Evolutionary conservation across 352 stramenopile genomes (phyloP).

Genomic region (Globisporangium paddicum): DNA sequence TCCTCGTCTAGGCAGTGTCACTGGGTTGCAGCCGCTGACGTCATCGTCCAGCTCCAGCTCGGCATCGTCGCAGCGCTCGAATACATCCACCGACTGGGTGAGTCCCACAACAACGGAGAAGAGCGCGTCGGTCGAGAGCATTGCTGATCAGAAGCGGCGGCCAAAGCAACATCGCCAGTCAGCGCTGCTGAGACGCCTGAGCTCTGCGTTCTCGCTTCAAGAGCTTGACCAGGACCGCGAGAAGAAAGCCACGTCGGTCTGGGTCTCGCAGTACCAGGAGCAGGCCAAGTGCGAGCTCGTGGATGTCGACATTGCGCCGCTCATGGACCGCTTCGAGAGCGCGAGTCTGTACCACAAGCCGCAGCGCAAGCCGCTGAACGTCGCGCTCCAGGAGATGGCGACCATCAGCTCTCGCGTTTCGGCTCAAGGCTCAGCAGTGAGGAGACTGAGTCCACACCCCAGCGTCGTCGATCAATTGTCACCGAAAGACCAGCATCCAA

Average conservation of each 20-base stretch:
- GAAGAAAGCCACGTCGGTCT: conserved; percentile 6
- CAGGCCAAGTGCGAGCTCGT: conserved; percentile 31
- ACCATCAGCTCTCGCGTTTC: neutral
- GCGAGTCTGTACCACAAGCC: conserved; percentile 26
- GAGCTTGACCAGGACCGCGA: neutral
- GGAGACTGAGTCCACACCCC: neutral
- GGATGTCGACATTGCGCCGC: conserved; percentile 19
- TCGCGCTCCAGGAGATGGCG: conserved; percentile 26
- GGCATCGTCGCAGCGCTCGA: neutral
- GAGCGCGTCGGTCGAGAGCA: neutral
- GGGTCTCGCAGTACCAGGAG: conserved; percentile 18
- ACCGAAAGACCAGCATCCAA: neutral
- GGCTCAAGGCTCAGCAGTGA: neutral
- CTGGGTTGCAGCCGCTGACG: neutral
- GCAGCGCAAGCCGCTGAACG: conserved; percentile 26
- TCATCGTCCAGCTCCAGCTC: neutral
- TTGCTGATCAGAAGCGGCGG: neutral
- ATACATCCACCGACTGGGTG: neutral
- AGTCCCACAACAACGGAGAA: neutral
- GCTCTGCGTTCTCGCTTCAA: conserved; percentile 3
- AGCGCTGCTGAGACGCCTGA: neutral
- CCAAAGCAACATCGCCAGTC: neutral
- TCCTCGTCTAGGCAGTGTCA: neutral
- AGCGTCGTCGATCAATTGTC: neutral
- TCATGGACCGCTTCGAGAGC: conserved; percentile 33